Conservation (phyloP, 768 basidiomycete species). For the Tulasnella sp. region DNA sequence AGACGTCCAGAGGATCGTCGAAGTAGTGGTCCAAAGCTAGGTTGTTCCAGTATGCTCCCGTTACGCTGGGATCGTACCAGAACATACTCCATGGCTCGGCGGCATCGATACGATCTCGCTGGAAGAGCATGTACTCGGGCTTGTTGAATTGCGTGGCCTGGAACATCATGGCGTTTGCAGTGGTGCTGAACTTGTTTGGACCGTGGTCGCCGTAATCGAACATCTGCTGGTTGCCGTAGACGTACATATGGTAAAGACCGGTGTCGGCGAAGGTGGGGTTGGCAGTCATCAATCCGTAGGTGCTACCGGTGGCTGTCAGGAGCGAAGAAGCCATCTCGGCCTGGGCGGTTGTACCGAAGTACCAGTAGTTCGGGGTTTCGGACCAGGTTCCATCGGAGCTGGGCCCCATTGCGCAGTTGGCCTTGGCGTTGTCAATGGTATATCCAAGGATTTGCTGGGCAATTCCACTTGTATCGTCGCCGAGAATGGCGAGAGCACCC, state of each 20-base stretch:
- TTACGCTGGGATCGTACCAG: constrained; percentile 82
- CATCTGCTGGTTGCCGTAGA: constrained; percentile 67
- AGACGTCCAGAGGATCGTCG: constrained; percentile 59
- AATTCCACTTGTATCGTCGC: constrained; percentile 66
- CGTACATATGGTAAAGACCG: constrained; percentile 76
- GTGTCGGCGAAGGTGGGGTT: constrained; percentile 67
- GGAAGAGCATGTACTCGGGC: constrained; percentile 75
- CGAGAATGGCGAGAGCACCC: constrained; percentile 82
- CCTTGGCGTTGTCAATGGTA: constrained; percentile 64
- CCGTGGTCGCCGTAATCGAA: constrained; percentile 82
- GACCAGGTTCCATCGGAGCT: constrained; percentile 51
- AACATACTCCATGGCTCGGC: constrained; percentile 76
- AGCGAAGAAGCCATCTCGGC: constrained; percentile 84
- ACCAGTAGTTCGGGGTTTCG: constrained; percentile 69
- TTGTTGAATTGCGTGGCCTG: constrained; percentile 61
- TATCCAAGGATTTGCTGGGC: constrained; percentile 57
- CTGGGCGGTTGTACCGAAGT: constrained; percentile 78
- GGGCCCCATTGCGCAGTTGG: constrained; percentile 54
- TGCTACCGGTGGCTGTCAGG: constrained; percentile 74
- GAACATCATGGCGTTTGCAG: constrained; percentile 79
- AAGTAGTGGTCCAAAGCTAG: constrained; percentile 78
- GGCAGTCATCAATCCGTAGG: constrained; percentile 58
- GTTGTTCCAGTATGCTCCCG: constrained; percentile 89
- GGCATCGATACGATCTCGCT: constrained; percentile 82
- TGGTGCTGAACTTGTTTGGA: constrained; percentile 90